Base-by-base conservation (phyloP, 768 basidiomycete genomes). In the Cystobasidiopsis lactophilus region DNA sequence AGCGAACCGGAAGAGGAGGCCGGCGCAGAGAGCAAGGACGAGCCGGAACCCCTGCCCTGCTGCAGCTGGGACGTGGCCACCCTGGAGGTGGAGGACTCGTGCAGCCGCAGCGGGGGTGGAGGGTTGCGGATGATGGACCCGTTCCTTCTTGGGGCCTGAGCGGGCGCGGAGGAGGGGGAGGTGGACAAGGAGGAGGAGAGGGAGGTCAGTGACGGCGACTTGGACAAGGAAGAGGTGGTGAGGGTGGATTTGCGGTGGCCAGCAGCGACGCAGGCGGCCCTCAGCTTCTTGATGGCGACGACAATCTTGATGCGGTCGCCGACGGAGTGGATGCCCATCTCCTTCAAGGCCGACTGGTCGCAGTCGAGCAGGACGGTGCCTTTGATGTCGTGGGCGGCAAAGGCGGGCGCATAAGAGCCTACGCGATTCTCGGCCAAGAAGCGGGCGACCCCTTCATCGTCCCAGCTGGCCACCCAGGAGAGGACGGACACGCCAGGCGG, bases 361-460 rank as follows among this genome's bases (percentile, higher is more conserved):
- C 96, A 70, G 57, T 98, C 93, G 47, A 95, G 72, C 18, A 98
- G 69, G 21, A 98, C 78, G 63, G 85, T 81, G 4, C 91, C 88
- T 48, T 85, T 70, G 60, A 98, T 91, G 63, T 98, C 91, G 68
- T 91, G 82, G 3, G 74, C 72, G 45, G 72, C 75, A 70, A 98
- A 98, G 2, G 54, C 0, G 73, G 70, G 7, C 71, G 66, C 10
- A 78, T 75, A 62, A 79, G 80, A 37, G 72, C 71, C 0, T 69
- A 73, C 61, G n/a, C 85, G 86, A 62, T 77, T 81, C 18, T 84
- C 77, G 0, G 72, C 60, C 31, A 98, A 73, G 82, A 89, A 98
- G 44, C 71, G 70, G 1, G 78, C 77, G 40, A 71, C 66, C 27
- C 69, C 62, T 9, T 55, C 46, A 40, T 64, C 61, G 18, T 58